phyloP scores from a whole-genome alignment of 2,329 filamentous ascomycete species.

The Cladosporium phlei region DNA sequence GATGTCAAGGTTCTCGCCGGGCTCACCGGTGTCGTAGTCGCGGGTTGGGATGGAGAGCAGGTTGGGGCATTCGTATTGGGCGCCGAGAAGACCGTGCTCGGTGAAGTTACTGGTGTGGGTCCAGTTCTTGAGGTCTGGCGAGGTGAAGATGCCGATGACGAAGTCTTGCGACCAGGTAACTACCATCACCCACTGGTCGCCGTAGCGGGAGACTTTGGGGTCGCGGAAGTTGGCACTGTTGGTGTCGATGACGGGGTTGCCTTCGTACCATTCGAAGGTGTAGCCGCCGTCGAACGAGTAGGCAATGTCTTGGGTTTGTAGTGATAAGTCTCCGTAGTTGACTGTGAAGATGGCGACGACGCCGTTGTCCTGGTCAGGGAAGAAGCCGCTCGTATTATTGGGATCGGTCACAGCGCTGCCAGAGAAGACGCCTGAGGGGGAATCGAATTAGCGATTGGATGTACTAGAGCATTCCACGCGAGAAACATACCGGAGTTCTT shows the following conservation, averaged over 20 bases:
- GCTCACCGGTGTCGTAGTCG: slow-evolving; percentile 27
- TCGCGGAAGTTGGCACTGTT: slow-evolving; percentile 56
- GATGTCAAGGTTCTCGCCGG: slow-evolving; percentile 37
- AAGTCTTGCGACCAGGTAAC: slow-evolving; percentile 50
- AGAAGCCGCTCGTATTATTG: slow-evolving; percentile 62
- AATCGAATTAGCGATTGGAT: too few species aligned
- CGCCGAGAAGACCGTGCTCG: slow-evolving; percentile 45
- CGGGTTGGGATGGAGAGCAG: slow-evolving; percentile 50
- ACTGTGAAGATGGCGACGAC: slow-evolving; percentile 55
- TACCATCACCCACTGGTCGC: slow-evolving; percentile 52
- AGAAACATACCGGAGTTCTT: slow-evolving; percentile 49
- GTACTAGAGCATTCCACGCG: too few species aligned
- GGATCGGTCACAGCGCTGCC: slow-evolving; percentile 55
- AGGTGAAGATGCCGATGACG: slow-evolving; percentile 56
- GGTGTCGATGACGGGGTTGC: slow-evolving; percentile 56
- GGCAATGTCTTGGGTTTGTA: slow-evolving; percentile 54
- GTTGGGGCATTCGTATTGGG: slow-evolving; percentile 60
- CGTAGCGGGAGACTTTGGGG: slow-evolving; percentile 57
- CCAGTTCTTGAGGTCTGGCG: slow-evolving; percentile 54
- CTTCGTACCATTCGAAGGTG: slow-evolving; percentile 53
- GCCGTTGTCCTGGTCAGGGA: slow-evolving; percentile 52
- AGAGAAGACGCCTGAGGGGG: too few species aligned
- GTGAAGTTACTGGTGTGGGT: slow-evolving; percentile 54
- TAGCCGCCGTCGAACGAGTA: slow-evolving; percentile 58
- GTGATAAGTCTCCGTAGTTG: slow-evolving; percentile 23